Percentiles rank a stretch among this genome's conserved stretches.
These are phyloP conservation scores for Mortierella claussenii DNA, from an alignment of 192 early-diverging fungal species.

Conservation along the genomic window DNA sequence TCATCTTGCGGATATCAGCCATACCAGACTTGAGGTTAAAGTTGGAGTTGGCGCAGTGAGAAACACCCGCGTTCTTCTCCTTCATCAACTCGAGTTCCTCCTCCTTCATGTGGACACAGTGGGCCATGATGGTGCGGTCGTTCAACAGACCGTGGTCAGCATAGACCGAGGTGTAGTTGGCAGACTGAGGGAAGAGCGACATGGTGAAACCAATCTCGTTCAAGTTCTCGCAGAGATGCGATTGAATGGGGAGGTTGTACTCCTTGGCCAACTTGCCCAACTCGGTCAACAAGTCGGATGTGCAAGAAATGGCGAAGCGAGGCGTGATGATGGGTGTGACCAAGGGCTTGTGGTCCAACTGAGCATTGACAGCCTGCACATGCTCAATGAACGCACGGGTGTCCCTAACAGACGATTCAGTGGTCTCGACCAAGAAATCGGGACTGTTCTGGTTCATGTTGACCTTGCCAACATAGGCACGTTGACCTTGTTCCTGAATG, in stretches of 20 bases:
- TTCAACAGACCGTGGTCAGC: constrained; percentile 77
- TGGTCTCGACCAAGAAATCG: constrained; percentile 79
- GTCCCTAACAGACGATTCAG: constrained; percentile 69
- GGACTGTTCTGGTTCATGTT: constrained; percentile 95
- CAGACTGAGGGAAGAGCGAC: constrained; percentile 76
- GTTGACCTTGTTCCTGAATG: constrained; percentile 83
- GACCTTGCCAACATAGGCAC: constrained; percentile 94
- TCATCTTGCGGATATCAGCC: constrained; percentile 80
- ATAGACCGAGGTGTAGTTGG: constrained; percentile 85
- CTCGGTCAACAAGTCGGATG: constrained; percentile 71
- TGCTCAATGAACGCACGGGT: constrained; percentile 76
- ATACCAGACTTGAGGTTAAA: constrained; percentile 85
- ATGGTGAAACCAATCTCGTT: constrained; percentile 81
- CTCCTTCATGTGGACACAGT: constrained; percentile 88
- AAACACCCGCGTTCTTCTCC: constrained; percentile 75
- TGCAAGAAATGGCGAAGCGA: constrained; percentile 91
- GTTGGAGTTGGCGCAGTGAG: constrained; percentile 95
- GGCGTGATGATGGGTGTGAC: constrained; percentile 91
- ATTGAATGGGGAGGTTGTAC: constrained; percentile 86
- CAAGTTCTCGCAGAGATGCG: constrained; percentile 89
- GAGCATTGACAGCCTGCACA: constrained; percentile 46
- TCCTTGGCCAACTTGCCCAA: constrained; percentile 78
- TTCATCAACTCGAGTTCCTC: constrained; percentile 76
- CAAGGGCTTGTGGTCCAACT: constrained; percentile 49
- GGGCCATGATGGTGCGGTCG: constrained; percentile 86